A percentile compares a stretch with the other conserved stretches of the same genome.
These are phyloP conservation scores for Rauvolfia tetraphylla DNA, from an alignment of 257 asterid species.

Conservation along the genomic window DNA sequence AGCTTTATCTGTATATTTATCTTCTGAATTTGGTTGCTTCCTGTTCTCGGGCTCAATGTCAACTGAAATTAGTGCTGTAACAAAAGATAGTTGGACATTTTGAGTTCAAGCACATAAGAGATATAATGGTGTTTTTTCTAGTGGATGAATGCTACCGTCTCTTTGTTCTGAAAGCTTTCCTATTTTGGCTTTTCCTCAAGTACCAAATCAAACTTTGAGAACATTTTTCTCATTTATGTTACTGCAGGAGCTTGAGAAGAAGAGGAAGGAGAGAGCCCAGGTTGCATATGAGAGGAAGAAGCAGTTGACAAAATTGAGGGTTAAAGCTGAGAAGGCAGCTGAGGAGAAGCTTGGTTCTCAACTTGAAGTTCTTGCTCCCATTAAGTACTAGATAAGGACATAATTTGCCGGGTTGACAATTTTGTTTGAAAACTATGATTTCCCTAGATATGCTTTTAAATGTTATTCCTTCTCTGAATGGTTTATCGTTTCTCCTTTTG, in stretches of 20 bases:
- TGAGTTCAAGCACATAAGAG: too few species aligned
- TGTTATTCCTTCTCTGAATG: slow-evolving; percentile 3
- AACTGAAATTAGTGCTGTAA: neutral
- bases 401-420: neutral
- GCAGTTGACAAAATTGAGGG: slow-evolving; percentile 30
- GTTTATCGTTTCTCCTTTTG: neutral
- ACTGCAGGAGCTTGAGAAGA: slow-evolving; percentile 29
- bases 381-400: slow-evolving; percentile 20
- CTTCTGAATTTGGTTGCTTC: neutral
- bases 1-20: neutral
- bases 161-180: too few species aligned
- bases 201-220: neutral
- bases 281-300: slow-evolving; percentile 27
- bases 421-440: neutral
- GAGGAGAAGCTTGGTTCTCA: slow-evolving; percentile 36
- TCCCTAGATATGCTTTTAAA: neutral
- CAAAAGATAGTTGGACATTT: too few species aligned
- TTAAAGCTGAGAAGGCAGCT: slow-evolving; percentile 27
- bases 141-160: too few species aligned
- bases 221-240: neutral
- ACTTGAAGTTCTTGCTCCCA: slow-evolving; percentile 27
- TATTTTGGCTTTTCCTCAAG: too few species aligned
- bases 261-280: slow-evolving; percentile 36
- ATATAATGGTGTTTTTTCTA: too few species aligned
- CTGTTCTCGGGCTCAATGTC: neutral